Evolutionary conservation across 768 basidiomycete species (phyloP), one percentile per base, ranked within the genome.

Genomic region (Trametes cinnabarina): DNA sequence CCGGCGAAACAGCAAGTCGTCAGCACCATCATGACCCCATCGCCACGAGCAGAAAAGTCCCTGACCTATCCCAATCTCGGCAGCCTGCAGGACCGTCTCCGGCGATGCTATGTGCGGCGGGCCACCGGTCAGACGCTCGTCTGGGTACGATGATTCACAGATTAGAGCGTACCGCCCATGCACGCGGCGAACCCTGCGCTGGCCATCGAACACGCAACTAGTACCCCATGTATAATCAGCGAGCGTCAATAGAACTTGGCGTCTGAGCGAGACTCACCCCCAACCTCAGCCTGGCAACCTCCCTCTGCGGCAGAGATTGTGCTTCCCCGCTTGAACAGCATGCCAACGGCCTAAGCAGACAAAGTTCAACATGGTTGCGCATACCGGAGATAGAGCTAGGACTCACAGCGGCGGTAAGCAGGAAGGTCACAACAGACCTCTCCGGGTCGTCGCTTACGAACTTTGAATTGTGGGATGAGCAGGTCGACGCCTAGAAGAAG

Each of bases 251-350:
- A 32, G 55, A 11, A 19, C n/a, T 11, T 22, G 26, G 19, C 37
- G 32, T 3, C 4, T 10, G 19, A 19, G 17, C n/a, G 28, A 19
- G 39, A 66, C 75, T 28, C 67, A 88, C 89, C 89, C 70, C 95
- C 95, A 4, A 98, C 95, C 76, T 96, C 94, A 19, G 94, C 94
- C 75, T 94, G 92, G 71, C 94, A 96, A 11, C 87, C 94, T 19
- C 95, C 95, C 73, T 98, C 96, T 0, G 96, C 94, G 14, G 95
- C 95, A 46, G 90, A 92, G 49, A 98, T 97, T 2, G 95, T 96
- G 61, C 92, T 93, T n/a, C 94, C 94, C 58, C 95, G 84, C 71
- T 98, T 98, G 78, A 94, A 96, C 30, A 97, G 76, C 94, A 97
- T 97, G 15, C 95, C 94, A 51, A 96, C 74, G 9, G 94, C 89